Percentiles rank a stretch among this genome's conserved stretches.
These are phyloP conservation scores for Xylariaceae sp. DNA, from an alignment of 2,329 filamentous ascomycete species.

Conservation along the genomic window DNA sequence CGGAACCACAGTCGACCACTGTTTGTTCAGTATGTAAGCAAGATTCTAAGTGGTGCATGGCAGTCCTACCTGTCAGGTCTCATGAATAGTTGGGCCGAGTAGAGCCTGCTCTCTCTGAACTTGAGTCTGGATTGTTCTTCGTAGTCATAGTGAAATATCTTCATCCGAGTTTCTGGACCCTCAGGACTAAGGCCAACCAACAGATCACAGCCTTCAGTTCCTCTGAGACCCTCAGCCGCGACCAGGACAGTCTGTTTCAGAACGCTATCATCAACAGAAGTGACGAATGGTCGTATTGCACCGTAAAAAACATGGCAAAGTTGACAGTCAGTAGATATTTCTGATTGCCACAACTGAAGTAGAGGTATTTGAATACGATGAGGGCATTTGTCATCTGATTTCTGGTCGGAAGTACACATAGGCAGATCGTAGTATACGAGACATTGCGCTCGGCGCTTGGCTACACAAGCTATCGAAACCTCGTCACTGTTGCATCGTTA, in stretches of 20 bases:
- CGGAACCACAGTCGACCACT: background rate
- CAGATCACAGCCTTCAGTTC: background rate
- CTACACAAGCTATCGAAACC: background rate
- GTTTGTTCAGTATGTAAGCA: background rate
- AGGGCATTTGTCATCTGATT: background rate
- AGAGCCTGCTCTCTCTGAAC: background rate
- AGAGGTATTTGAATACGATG: background rate
- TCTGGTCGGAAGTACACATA: background rate
- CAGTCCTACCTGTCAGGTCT: background rate
- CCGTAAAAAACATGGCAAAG: background rate
- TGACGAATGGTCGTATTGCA: background rate
- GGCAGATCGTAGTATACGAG: background rate
- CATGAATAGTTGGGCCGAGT: background rate
- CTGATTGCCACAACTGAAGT: background rate
- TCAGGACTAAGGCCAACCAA: background rate
- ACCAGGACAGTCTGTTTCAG: background rate
- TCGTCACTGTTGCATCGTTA: background rate
- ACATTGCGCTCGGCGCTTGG: background rate
- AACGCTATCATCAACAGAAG: background rate
- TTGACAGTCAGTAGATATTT: background rate
- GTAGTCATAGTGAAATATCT: background rate
- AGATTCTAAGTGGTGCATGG: background rate
- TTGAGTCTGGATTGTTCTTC: background rate
- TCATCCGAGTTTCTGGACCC: background rate
- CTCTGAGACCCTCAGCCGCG: background rate